Conservation (phyloP, 768 basidiomycete genomes). For the Kondoa malvinella region DNA sequence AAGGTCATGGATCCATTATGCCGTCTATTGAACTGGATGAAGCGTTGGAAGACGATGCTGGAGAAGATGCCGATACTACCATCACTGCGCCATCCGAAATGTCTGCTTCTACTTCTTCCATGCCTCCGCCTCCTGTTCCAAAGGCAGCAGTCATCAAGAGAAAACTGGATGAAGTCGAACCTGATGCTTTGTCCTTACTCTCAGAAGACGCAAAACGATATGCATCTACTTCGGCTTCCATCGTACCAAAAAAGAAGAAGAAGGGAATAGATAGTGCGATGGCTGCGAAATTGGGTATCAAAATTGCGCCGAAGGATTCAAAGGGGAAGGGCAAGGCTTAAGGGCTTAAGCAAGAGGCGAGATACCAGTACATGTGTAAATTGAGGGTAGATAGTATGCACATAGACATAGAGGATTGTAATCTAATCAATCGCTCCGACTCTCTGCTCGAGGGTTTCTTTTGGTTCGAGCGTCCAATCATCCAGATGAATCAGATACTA, state of each 20-base stretch:
- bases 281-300: slow-evolving; percentile 3
- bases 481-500: too few relatives aligned
- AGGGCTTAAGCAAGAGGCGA: neutral
- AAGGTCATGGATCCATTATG: slow-evolving; percentile 24
- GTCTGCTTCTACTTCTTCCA: slow-evolving; percentile 8
- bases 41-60: slow-evolving; percentile 10
- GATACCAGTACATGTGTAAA: neutral
- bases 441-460: too few relatives aligned
- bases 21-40: slow-evolving; percentile 24
- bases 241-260: slow-evolving; percentile 4
- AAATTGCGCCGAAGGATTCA: neutral
- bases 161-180: slow-evolving; percentile 64
- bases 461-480: too few relatives aligned
- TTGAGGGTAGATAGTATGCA: neutral
- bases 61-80: slow-evolving; percentile 11
- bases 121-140: slow-evolving; percentile 22
- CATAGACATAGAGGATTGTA: too few relatives aligned
- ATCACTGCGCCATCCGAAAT: slow-evolving; percentile 8
- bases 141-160: slow-evolving; percentile 42
- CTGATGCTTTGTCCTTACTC: slow-evolving; percentile 50
- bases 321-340: neutral
- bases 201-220: slow-evolving; percentile 37
- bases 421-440: too few relatives aligned
- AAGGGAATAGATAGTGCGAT: neutral
- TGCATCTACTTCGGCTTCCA: slow-evolving; percentile 9